Base-by-base conservation (phyloP, 805 yeast species). In the Candida pseudofarinosa region DNA sequence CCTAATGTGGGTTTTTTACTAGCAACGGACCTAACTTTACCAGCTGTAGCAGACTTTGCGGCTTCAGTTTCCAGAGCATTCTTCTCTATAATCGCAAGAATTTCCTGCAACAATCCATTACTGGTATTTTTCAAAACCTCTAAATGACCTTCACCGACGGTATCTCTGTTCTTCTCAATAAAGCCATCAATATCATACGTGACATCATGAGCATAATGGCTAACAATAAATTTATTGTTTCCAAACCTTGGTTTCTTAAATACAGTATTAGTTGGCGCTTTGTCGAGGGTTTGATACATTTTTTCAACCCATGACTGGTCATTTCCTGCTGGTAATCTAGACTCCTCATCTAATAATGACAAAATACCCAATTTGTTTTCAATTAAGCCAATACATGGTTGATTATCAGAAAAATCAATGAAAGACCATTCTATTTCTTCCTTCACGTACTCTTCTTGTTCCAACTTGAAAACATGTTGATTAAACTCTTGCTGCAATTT, bases 341-440 rank as follows among this genome's bases (percentile, higher is more conserved):
- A 85, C 67, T 93, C 98, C 71, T 91, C 99, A 63, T 91, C 98
- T 49, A 91, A 76, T 45, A 91, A 74, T 0, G 96, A 80, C 50
- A 91, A 73, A 40, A 91, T 81, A 63, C 99, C 99, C 49, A 89
- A 66, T 62, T 83, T 85, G 58, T 81, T 81, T 71, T 91, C 99
- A 55, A 91, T 93, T 55, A 91, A 77, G 53, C 84, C 83, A 54
- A 91, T 91, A 69, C 98, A 91, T 2, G 97, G 98, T 71, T 93
- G 97, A 63, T 91, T 91, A 63, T 91, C 99, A 41, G 93, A 81
- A 58, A 90, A 91, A 55, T 91, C 97, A 55, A 91, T 91, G 56
- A 91, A 91, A 7, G 91, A 84, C 97, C 98, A 91, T 62, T 90
- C 93, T 50, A 91, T 90, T 58, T 90, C 85, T 68, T 91, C 98